Evolutionary conservation across 2,329 filamentous ascomycete genomes (phyloP).

Genomic region (Calonectria multiphialidica): DNA sequence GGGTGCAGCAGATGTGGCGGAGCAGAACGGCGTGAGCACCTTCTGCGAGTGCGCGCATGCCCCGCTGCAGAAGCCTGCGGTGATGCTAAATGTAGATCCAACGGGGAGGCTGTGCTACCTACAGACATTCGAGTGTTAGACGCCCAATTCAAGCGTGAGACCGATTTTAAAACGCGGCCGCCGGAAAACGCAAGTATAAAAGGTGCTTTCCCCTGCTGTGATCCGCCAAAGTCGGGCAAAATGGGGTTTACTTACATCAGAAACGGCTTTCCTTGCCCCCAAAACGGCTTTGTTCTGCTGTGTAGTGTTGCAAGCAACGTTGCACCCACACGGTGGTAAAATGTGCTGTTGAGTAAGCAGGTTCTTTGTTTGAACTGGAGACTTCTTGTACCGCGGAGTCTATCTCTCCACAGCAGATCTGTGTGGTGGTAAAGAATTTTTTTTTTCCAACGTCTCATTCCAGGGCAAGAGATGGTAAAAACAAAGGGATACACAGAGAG

Average conservation of each 20-base stretch:
- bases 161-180: too few species aligned
- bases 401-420: too few species aligned
- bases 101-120: conserved; percentile 3
- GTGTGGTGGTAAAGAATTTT: background rate
- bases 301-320: background rate
- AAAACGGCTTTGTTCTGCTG: background rate
- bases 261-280: background rate
- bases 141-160: background rate
- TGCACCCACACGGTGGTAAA: background rate
- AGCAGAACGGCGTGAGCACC: background rate
- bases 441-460: too few species aligned
- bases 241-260: background rate
- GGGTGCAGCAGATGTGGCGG: background rate
- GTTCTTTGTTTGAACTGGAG: background rate
- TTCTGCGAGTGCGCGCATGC: background rate
- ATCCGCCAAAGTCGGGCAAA: background rate
- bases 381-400: too few species aligned
- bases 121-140: too few species aligned
- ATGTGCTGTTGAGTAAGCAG: background rate
- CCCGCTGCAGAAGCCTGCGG: background rate
- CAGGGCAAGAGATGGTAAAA: too few species aligned
- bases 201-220: background rate
- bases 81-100: conserved; percentile 12
- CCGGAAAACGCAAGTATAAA: background rate
- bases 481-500: background rate